These are phyloP conservation scores for Candida silvatica DNA, from an alignment of 805 yeast species.

Conservation along the genomic window DNA sequence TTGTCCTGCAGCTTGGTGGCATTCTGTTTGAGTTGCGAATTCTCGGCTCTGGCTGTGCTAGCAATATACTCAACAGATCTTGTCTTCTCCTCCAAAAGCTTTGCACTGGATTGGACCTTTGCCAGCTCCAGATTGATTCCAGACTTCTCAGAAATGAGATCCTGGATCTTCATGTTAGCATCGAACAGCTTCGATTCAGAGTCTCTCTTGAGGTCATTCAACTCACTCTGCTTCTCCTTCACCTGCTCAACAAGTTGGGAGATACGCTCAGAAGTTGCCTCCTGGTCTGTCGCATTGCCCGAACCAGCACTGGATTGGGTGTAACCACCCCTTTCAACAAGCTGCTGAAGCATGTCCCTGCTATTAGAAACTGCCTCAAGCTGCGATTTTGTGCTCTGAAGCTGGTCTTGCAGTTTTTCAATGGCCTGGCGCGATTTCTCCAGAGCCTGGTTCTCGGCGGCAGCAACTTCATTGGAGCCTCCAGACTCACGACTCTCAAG, in stretches of 20 bases:
- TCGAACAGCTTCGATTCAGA: constrained; percentile 33
- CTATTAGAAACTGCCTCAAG: constrained; percentile 51
- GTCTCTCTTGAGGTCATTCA: constrained; percentile 33
- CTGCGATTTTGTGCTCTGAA: constrained; percentile 41
- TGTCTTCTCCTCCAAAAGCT: constrained; percentile 44
- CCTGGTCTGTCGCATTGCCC: constrained; percentile 9
- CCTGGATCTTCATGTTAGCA: constrained; percentile 38
- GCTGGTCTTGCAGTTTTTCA: constrained; percentile 48
- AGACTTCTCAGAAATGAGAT: constrained; percentile 32
- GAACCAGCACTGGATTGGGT: constrained; percentile 4
- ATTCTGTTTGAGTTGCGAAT: constrained; percentile 32
- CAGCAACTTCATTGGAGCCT: constrained; percentile 41
- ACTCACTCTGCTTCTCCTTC: constrained; percentile 26
- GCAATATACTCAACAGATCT: constrained; percentile 31
- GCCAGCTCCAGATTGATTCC: constrained; percentile 42
- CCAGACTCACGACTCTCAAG: constrained; percentile 59
- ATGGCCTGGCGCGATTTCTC: constrained; percentile 57
- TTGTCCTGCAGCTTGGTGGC: constrained; percentile 32
- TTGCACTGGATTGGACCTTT: constrained; percentile 43
- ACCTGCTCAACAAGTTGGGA: constrained; percentile 20
- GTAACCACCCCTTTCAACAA: constrained; percentile 23
- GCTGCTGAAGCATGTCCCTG: constrained; percentile 50
- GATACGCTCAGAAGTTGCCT: constrained; percentile 17
- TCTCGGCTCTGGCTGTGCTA: constrained; percentile 35
- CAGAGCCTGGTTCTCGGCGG: constrained; percentile 18